Evolutionary conservation across 2,329 filamentous ascomycete genomes (phyloP).

Genomic region (Verticillium tricorpus): DNA sequence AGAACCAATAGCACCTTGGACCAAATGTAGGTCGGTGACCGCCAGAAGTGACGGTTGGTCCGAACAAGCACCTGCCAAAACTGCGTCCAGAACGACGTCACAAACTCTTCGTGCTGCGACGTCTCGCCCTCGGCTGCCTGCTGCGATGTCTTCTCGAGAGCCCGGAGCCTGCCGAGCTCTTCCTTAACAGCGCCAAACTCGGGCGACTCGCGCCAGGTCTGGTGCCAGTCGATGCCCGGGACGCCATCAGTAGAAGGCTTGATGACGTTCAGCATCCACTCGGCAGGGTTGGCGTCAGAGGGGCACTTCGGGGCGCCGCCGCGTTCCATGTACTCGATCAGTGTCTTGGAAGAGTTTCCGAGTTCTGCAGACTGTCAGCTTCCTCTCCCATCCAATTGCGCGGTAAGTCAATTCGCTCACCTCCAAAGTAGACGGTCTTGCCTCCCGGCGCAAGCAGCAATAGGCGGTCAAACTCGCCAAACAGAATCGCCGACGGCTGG

Average conservation of each 20-base stretch:
- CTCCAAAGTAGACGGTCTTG: constrained; percentile 55
- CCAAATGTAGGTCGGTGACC: constrained; percentile 67
- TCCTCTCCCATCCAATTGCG: background rate
- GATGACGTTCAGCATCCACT: constrained; percentile 56
- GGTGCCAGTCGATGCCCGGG: constrained; percentile 35
- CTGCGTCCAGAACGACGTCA: constrained; percentile 61
- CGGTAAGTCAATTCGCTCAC: constrained; percentile 23
- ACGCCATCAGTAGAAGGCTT: constrained; percentile 14
- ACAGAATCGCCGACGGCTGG: constrained; percentile 38
- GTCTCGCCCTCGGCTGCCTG: background rate
- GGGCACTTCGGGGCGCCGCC: constrained; percentile 54
- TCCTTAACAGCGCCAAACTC: constrained; percentile 21
- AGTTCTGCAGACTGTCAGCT: constrained; percentile 2
- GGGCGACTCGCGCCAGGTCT: constrained; percentile 24
- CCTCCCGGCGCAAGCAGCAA: constrained; percentile 52
- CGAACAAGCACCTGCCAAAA: constrained; percentile 54
- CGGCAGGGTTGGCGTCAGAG: constrained; percentile 56
- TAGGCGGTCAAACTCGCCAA: constrained; percentile 45
- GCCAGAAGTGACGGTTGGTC: constrained; percentile 69
- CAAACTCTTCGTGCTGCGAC: constrained; percentile 55
- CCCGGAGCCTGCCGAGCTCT: constrained; percentile 17
- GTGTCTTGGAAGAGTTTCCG: constrained; percentile 36
- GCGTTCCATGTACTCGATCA: constrained; percentile 54
- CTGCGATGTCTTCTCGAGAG: constrained; percentile 29
- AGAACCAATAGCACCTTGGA: constrained; percentile 54